Percentiles rank a stretch among this genome's conserved stretches.
Evolutionary conservation across 495 filamentous ascomycete species (phyloP).

Genomic region (Aspergillus conjunctus): DNA sequence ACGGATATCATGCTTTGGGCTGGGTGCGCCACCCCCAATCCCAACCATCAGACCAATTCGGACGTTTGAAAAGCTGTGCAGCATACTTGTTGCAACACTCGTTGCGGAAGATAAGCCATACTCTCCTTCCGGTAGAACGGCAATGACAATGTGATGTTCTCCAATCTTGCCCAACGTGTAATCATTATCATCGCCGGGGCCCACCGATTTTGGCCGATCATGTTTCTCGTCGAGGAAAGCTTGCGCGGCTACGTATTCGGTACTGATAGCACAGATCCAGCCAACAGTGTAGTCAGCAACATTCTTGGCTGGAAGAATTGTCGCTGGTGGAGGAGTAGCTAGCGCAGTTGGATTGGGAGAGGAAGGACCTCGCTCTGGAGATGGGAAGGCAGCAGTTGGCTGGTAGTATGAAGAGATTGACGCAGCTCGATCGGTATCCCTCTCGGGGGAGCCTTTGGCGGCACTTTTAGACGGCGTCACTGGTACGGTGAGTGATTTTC

Average conservation of each 20-base stretch:
- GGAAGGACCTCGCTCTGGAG: too few species aligned
- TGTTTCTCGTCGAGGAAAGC: conserved; percentile 52
- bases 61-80: conserved; percentile 43
- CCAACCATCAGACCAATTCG: conserved; percentile 14
- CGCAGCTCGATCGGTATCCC: too few species aligned
- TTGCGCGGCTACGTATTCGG: conserved; percentile 46
- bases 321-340: too few species aligned
- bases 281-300: conserved; percentile 38
- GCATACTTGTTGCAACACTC: conserved; percentile 43
- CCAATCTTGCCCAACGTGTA: conserved; percentile 48
- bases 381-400: too few species aligned
- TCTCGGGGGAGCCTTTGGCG: too few species aligned
- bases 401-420: too few species aligned
- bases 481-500: too few species aligned
- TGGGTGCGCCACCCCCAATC: background rate
- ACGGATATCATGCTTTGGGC: background rate
- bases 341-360: too few species aligned
- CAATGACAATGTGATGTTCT: conserved; percentile 47
- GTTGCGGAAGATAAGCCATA: conserved; percentile 44
- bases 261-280: conserved; percentile 51
- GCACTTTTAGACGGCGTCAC: too few species aligned
- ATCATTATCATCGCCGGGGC: conserved; percentile 33
- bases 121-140: conserved; percentile 34
- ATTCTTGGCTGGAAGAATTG: too few species aligned
- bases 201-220: conserved; percentile 25